These are phyloP conservation scores for Volvox carteri DNA, from an alignment of 163 green algal species.

Conservation along the genomic window DNA sequence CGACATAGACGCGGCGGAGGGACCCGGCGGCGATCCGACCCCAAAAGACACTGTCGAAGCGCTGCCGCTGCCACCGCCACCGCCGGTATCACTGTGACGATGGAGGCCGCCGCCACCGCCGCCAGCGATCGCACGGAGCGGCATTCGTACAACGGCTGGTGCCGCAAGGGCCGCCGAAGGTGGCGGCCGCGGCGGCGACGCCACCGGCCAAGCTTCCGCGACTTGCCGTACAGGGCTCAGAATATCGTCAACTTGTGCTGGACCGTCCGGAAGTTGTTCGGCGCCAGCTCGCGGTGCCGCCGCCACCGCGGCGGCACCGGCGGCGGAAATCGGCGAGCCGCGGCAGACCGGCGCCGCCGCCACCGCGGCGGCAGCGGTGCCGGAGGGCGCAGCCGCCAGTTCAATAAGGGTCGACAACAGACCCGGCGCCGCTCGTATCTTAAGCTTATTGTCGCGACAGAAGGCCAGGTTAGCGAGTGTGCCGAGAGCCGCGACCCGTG, in stretches of 20 bases:
- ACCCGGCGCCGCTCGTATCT: conserved; percentile 58
- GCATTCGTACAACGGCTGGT: conserved; percentile 6
- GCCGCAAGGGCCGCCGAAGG: background rate
- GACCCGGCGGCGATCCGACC: conserved; percentile 17
- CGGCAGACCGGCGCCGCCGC: background rate
- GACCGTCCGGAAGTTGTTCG: no score
- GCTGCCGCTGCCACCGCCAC: background rate
- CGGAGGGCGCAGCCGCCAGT: conserved; percentile 15
- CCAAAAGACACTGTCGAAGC: background rate
- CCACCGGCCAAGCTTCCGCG: background rate
- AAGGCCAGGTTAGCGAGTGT: conserved; percentile 90
- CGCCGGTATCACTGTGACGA: conserved; percentile 33
- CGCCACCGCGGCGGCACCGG: background rate
- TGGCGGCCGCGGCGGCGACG: background rate
- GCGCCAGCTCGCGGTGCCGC: background rate
- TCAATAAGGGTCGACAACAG: conserved; percentile 63
- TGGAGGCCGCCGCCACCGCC: background rate
- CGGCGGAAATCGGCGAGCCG: background rate
- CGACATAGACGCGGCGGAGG: background rate
- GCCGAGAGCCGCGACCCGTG: conserved; percentile 74
- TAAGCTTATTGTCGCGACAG: conserved; percentile 63
- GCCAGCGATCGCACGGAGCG: background rate
- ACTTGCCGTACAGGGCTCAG: background rate
- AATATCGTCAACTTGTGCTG: background rate
- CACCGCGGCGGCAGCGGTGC: background rate